phyloP scores from a whole-genome alignment of 768 basidiomycete species.

The Glaciozyma antarctica region DNA sequence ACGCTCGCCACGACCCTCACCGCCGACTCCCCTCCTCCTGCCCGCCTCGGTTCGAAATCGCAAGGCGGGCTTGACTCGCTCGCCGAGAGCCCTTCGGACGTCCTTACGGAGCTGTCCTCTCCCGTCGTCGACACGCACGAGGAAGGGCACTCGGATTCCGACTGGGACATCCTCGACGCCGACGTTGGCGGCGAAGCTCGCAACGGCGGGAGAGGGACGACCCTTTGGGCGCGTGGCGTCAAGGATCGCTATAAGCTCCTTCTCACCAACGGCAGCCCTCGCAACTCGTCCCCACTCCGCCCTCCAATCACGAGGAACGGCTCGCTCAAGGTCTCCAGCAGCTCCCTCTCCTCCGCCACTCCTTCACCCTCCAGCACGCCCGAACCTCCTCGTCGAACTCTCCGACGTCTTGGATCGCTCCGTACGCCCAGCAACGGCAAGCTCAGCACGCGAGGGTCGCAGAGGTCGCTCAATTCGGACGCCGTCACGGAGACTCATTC shows the following conservation, averaged over 20 bases:
- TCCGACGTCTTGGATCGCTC: constrained; percentile 18
- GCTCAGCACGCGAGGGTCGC: not conserved
- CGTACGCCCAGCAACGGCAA: constrained; percentile 10
- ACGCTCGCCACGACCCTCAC: constrained; percentile 36
- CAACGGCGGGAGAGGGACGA: constrained; percentile 53
- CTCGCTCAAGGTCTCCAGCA: constrained; percentile 7
- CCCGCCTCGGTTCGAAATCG: too few species aligned
- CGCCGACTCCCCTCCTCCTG: not conserved
- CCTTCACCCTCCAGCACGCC: not conserved
- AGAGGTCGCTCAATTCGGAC: not conserved
- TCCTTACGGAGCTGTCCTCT: constrained; percentile 33
- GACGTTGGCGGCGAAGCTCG: constrained; percentile 72
- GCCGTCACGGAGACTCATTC: not conserved
- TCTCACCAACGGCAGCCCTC: constrained; percentile 10
- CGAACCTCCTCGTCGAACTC: constrained; percentile 7
- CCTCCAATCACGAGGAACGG: not conserved
- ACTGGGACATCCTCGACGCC: constrained; percentile 81
- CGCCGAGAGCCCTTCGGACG: not conserved
- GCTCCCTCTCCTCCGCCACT: constrained; percentile 4
- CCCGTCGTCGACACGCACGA: constrained; percentile 48
- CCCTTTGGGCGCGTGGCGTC: constrained; percentile 80
- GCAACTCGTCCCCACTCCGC: not conserved
- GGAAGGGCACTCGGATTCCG: constrained; percentile 54
- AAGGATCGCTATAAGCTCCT: constrained; percentile 70
- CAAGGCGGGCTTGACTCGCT: not conserved